Evolutionary conservation across 2,329 filamentous ascomycete genomes (phyloP), one percentile per base, ranked within the genome.

Genomic region (Aciculosporium take): DNA sequence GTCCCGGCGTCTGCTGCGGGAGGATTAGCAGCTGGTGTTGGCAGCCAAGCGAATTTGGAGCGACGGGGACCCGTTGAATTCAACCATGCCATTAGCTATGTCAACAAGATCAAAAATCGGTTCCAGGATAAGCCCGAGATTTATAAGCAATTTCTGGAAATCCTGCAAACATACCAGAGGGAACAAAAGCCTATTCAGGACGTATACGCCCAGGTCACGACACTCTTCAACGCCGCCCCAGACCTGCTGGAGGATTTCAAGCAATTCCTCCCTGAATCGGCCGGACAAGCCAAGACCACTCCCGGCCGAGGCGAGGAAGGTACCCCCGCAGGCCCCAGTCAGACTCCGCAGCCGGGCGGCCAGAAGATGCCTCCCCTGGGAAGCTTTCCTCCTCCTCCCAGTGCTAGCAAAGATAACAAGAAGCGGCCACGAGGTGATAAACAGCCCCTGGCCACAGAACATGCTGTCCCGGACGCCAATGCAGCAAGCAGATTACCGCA

Each of bases 101-200:
- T 98, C 41, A 98, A 98, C 59, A 98, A 98, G 66, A 98, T 98
- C 55, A 98, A 98, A 86, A 98, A 96, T 58, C 89, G 91, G 34
- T 98, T 96, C 63, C 82, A 94, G 53, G 81, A 88, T 54, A 88
- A 94, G 49, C 91, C 91, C 6, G 91, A 98, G 59, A 96, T 98
- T 47, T 98, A 98, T 68, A 98, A 98, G 61, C 89, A 98, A 57
- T 98, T 98, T 56, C 72, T 98, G 24, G 91, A 98, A 59, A 98
- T 98, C 37, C 68, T 98, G 35, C 91, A 98, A 62, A 98, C 91
- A 2, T 98, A 98, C 54, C 91, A 98, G 61, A 78, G 91, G 43
- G 91, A 98, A 60, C 94, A 91, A 40, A 96, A 96, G 57, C 93
- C 91, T 0, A 98, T 98, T 29, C 88, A 95, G 59, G 91, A 98